Conservation (phyloP, 768 basidiomycete genomes). For the Leccinum ochraceum region DNA sequence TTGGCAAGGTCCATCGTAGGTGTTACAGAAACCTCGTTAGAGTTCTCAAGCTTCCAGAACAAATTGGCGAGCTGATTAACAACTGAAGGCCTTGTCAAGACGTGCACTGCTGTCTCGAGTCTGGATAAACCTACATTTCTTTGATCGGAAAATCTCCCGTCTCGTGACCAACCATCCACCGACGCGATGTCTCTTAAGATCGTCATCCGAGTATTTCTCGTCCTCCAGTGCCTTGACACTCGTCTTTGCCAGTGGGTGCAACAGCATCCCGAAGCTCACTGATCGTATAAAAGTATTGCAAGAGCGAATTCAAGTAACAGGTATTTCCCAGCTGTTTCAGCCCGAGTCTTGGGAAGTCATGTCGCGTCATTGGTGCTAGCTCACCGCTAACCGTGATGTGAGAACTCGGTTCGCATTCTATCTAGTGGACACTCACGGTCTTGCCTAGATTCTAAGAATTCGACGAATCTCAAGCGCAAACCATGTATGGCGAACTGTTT, state of each 20-base stretch:
- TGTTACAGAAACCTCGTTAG: conserved; percentile 66
- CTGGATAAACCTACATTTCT: conserved; percentile 62
- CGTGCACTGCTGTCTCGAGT: conserved; percentile 5
- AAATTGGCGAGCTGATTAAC: conserved; percentile 76
- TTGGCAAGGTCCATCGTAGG: conserved; percentile 88
- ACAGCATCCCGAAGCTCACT: conserved; percentile 83
- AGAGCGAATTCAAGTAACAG: conserved; percentile 79
- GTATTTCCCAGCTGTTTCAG: conserved; percentile 89
- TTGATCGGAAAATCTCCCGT: conserved; percentile 80
- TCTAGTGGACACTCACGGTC: conserved; percentile 61
- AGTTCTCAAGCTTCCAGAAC: conserved; percentile 74
- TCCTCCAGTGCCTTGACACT: conserved; percentile 60
- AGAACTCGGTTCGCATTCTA: conserved; percentile 1
- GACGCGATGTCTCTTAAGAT: conserved; percentile 80
- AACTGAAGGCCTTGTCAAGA: conserved; percentile 47
- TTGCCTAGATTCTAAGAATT: conserved; percentile 59
- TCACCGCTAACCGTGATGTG: conserved; percentile 58
- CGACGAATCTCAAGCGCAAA: conserved; percentile 13
- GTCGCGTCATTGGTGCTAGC: conserved; percentile 47
- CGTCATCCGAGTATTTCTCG: conserved; percentile 77
- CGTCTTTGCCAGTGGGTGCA: conserved; percentile 51
- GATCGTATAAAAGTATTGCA: conserved; percentile 95
- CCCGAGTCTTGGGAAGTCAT: conserved; percentile 73
- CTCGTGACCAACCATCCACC: conserved; percentile 83
- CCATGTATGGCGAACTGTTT: conserved; percentile 7